These are phyloP conservation scores for Aspergillus intermedius DNA, from an alignment of 2,329 filamentous ascomycete species.

Conservation along the genomic window DNA sequence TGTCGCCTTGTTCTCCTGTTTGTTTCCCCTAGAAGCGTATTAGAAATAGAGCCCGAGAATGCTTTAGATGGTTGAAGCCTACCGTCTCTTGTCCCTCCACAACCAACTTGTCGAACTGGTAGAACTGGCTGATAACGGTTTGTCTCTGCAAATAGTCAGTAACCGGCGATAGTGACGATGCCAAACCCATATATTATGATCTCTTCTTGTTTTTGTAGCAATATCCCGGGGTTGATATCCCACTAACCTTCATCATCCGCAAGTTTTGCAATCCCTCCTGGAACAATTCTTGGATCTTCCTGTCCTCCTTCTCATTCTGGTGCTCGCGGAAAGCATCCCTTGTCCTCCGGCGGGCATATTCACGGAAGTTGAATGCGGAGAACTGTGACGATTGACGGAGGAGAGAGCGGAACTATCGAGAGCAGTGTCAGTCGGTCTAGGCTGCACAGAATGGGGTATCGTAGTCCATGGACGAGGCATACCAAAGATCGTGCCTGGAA, in stretches of 20 bases:
- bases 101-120: conserved; percentile 82
- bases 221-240: neutral
- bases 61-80: conserved; percentile 28
- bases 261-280: conserved; percentile 83
- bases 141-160: conserved; percentile 64
- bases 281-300: conserved; percentile 77
- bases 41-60: neutral
- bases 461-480: conserved; percentile 12
- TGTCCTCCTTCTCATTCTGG: conserved; percentile 62
- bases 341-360: conserved; percentile 88
- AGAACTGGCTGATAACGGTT: conserved; percentile 92
- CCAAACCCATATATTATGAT: neutral
- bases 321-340: conserved; percentile 85
- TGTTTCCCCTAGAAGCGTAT: conserved; percentile 34
- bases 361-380: conserved; percentile 92
- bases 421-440: neutral
- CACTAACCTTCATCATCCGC: conserved; percentile 78
- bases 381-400: conserved; percentile 82
- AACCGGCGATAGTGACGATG: neutral
- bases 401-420: conserved; percentile 75
- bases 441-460: neutral
- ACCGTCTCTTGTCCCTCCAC: conserved; percentile 81
- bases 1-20: conserved; percentile 57
- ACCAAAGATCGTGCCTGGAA: conserved; percentile 45
- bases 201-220: neutral